Evolutionary conservation across 2,329 filamentous ascomycete species (phyloP).

Genomic region (Simplicillium aogashimaense): DNA sequence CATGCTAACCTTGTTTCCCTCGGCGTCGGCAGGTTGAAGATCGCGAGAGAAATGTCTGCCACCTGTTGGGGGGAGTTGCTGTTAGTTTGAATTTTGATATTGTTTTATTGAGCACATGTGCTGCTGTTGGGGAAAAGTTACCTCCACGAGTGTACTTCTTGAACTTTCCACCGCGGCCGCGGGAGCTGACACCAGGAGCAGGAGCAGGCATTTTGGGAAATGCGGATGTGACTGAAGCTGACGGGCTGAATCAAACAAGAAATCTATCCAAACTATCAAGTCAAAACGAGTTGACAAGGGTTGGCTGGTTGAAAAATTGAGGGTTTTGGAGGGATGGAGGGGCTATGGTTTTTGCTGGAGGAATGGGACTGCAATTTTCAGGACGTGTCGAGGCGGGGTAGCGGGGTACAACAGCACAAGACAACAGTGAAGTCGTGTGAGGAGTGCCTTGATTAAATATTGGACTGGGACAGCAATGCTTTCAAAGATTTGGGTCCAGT

Average conservation of each 20-base stretch:
- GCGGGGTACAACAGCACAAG: conserved; percentile 19
- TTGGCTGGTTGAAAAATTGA: neutral
- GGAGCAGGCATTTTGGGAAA: conserved; percentile 33
- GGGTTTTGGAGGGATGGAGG: conserved; percentile 5
- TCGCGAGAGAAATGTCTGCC: conserved; percentile 94
- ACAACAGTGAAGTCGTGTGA: too few relatives aligned
- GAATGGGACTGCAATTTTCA: too few relatives aligned
- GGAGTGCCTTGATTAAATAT: too few relatives aligned
- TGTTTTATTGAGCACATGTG: neutral
- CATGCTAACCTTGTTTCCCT: conserved; percentile 83
- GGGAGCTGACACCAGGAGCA: conserved; percentile 39
- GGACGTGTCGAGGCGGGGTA: conserved; percentile 21
- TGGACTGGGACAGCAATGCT: too few relatives aligned
- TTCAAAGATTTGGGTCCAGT: too few relatives aligned
- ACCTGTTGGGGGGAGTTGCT: conserved; percentile 41
- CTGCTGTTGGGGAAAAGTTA: conserved; percentile 28
- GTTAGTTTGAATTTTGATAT: conserved; percentile 11
- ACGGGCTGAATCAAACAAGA: too few relatives aligned
- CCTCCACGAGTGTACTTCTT: conserved; percentile 89
- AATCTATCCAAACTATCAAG: too few relatives aligned
- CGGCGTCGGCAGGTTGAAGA: conserved; percentile 76
- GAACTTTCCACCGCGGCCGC: conserved; percentile 87
- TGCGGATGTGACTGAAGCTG: neutral
- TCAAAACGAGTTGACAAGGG: too few relatives aligned
- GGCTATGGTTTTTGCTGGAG: neutral